Percentiles rank a stretch among this genome's conserved stretches.
phyloP scores from a whole-genome alignment of 2,329 filamentous ascomycete species.

The Nemania sp. region DNA sequence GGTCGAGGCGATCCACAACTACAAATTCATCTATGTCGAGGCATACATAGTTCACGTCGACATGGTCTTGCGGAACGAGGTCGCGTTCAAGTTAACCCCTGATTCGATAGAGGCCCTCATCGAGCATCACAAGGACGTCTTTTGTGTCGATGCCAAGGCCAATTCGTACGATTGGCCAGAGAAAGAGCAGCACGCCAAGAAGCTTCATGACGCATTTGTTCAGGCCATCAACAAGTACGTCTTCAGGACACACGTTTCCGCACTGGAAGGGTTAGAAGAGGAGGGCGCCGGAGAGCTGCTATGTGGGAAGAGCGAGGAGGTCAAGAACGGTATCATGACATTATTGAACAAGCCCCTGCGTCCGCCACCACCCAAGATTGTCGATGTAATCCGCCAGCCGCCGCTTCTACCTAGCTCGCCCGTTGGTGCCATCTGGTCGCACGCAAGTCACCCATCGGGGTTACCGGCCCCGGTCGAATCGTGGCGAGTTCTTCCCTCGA shows the following conservation, averaged over 20 bases:
- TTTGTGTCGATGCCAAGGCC: constrained; percentile 87
- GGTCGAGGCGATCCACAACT: constrained; percentile 88
- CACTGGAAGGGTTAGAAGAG: constrained; percentile 94
- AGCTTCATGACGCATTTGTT: constrained; percentile 94
- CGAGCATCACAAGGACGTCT: constrained; percentile 95
- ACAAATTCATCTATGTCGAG: constrained; percentile 89
- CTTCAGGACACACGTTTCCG: constrained; percentile 84
- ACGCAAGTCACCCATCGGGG: constrained; percentile 65
- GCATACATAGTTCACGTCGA: constrained; percentile 99
- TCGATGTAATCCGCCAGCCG: constrained; percentile 86
- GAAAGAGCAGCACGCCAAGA: constrained; percentile 95
- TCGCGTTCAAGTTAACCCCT: constrained; percentile 94
- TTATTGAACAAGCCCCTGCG: constrained; percentile 86
- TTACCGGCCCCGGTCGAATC: constrained; percentile 76
- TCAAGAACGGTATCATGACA: constrained; percentile 82
- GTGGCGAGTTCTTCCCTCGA: constrained; percentile 91
- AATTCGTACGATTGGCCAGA: constrained; percentile 94
- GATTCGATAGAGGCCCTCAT: constrained; percentile 93
- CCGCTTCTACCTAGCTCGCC: constrained; percentile 85
- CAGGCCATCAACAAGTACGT: constrained; percentile 98
- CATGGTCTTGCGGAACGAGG: constrained; percentile 96
- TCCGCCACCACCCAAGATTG: constrained; percentile 82
- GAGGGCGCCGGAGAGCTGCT: constrained; percentile 93
- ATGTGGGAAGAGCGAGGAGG: constrained; percentile 87
- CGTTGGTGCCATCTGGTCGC: constrained; percentile 78